These are phyloP conservation scores for Aschersonia sp. DNA, from an alignment of 2,329 filamentous ascomycete species.

Conservation along the genomic window DNA sequence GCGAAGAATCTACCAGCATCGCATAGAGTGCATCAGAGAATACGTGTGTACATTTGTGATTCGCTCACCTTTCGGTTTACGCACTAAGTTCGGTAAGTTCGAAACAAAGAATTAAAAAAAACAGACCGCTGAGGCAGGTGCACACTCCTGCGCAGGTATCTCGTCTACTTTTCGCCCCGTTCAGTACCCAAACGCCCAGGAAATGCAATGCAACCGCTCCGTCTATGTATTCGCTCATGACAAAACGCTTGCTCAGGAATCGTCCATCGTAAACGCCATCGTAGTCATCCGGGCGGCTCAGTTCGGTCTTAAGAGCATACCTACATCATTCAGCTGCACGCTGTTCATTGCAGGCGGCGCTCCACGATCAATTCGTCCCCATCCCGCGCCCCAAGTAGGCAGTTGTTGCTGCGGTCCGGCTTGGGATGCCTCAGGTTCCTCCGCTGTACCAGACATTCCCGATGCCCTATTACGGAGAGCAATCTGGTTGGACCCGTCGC, in stretches of 20 bases:
- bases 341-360: constrained; percentile 7
- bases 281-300: not conserved
- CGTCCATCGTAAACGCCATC: not conserved
- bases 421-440: not conserved
- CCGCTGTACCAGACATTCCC: not conserved
- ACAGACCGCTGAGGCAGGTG: not conserved
- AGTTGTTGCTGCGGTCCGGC: constrained; percentile 4
- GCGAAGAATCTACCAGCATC: too few species aligned
- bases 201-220: not conserved
- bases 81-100: not conserved
- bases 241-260: not conserved
- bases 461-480: constrained; percentile 12
- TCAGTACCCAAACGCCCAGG: not conserved
- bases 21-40: too few species aligned
- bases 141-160: not conserved
- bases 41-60: too few species aligned
- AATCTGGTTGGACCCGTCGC: constrained; percentile 16
- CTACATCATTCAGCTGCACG: constrained; percentile 19
- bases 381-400: constrained; percentile 14
- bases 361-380: constrained; percentile 17
- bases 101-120: not conserved
- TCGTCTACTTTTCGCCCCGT: not conserved
- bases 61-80: not conserved
- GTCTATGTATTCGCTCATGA: not conserved
- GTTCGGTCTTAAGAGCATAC: constrained; percentile 11